phyloP scores from a whole-genome alignment of 2,329 filamentous ascomycete species.

The Alternaria sp. region DNA sequence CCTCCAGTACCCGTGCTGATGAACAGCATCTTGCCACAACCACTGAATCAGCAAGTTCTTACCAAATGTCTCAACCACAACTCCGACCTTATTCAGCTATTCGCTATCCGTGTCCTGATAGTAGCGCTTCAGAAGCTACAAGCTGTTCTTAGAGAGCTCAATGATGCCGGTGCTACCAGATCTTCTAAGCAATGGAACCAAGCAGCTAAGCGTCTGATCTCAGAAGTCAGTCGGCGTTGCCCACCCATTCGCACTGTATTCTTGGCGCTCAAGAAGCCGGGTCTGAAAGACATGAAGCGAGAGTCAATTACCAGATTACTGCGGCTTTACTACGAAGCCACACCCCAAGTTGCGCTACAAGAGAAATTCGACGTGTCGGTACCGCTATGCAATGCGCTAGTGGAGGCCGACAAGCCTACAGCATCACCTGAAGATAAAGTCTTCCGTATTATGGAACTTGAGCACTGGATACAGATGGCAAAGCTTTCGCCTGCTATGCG shows the following conservation, averaged over 20 bases:
- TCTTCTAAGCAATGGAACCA: slow-evolving; percentile 70
- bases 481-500: slow-evolving; percentile 82
- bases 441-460: slow-evolving; percentile 75
- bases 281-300: slow-evolving; percentile 75
- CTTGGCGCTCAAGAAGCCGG: slow-evolving; percentile 73
- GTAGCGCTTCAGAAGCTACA: slow-evolving; percentile 81
- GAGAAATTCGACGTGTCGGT: slow-evolving; percentile 90
- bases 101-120: slow-evolving; percentile 80
- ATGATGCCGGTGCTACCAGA: slow-evolving; percentile 51
- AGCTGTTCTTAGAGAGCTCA: slow-evolving; percentile 68
- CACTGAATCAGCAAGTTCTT: slow-evolving; percentile 80
- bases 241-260: slow-evolving; percentile 85
- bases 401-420: slow-evolving; percentile 61
- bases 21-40: slow-evolving; percentile 85
- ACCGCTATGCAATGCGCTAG: slow-evolving; percentile 73
- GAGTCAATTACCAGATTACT: slow-evolving; percentile 82
- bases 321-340: slow-evolving; percentile 82
- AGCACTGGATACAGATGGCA: slow-evolving; percentile 82
- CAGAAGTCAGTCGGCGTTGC: slow-evolving; percentile 79
- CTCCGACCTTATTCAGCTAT: slow-evolving; percentile 81
- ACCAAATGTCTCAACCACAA: slow-evolving; percentile 80
- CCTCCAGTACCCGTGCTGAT: slow-evolving; percentile 81
- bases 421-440: slow-evolving; percentile 58
- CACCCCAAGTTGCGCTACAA: slow-evolving; percentile 79
- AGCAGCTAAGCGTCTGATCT: slow-evolving; percentile 70